Evolutionary conservation across 2,329 filamentous ascomycete species (phyloP), one percentile per base, ranked within the genome.

Genomic region (Calonectria ilicicola): DNA sequence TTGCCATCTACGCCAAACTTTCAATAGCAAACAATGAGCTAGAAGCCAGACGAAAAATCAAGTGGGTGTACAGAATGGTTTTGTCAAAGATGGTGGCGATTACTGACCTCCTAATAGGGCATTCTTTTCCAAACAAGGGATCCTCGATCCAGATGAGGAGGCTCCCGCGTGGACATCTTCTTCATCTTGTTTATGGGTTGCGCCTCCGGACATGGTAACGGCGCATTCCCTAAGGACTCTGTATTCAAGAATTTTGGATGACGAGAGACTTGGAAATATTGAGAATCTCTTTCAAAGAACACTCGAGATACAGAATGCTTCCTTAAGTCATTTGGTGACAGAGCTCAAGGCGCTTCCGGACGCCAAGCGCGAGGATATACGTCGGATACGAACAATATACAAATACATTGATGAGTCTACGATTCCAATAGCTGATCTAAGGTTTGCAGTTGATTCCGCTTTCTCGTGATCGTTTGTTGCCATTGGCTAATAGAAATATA

Each of bases 1-100:
- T 73, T 12, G 75, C 73, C 2, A 69, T 77, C 21, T 75, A 72
- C 23, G 63, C 73, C 0, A 73, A 69, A 10, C 58, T 75, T 42
- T 10, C 42, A 1, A 47, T 72, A 0, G 46, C 67, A 0, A 1
- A 3, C 0, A 9, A 63, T n/a, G 47, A 27, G 23, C 3, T 17
- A 8, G 21, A 4, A 9, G 29, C 29, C 19, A 32, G 27, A 38
- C 12, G 1, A 14, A 69, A 60, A 0, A 62, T 77, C 8, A 71
- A 2, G 72, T 75, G 19, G 66, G 27, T 26, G 27, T 26, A 63
- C 29, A 19, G 2, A 27, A 12, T 3, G 42, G n/a, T 5, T 65
- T 44, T 27, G 23, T 3, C 26, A n/a, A 35, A 42, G 2, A 21
- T 35, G 40, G 14, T n/a, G 44, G 40, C 56, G 10, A 71, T 58